Evolutionary conservation across 192 early-diverging fungal genomes (phyloP).

Genomic region (Linnemannia schmuckeri): DNA sequence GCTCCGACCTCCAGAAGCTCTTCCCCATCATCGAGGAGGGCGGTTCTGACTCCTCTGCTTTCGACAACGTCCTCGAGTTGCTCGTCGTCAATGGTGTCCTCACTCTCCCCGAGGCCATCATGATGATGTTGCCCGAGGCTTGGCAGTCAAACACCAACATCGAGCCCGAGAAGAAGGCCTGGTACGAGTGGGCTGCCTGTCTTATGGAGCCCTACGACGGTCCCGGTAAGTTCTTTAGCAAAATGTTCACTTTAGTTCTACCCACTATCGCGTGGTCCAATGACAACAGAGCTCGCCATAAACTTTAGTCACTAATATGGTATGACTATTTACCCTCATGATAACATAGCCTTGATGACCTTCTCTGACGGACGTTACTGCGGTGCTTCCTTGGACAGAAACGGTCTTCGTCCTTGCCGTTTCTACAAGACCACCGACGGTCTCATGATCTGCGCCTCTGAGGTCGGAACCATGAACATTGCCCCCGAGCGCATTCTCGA

Average conservation of each 20-base stretch:
- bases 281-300: conserved; percentile 3
- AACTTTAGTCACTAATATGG: not conserved
- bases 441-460: conserved; percentile 97
- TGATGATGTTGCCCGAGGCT: conserved; percentile 99
- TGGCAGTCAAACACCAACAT: conserved; percentile 93
- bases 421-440: conserved; percentile 94
- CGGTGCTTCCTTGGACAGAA: conserved; percentile 98
- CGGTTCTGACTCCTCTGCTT: conserved; percentile 96
- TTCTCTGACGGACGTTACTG: conserved; percentile 98
- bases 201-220: conserved; percentile 99
- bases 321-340: not conserved
- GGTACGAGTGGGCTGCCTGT: conserved; percentile 98
- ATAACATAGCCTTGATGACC: conserved; percentile 83
- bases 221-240: conserved; percentile 64
- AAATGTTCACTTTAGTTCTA: not conserved
- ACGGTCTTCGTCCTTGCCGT: conserved; percentile 97
- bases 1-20: conserved; percentile 78
- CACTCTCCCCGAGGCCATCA: conserved; percentile 94
- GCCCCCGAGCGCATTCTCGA: conserved; percentile 82
- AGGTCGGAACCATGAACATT: conserved; percentile 92
- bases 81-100: conserved; percentile 92
- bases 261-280: not conserved
- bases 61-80: conserved; percentile 97
- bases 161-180: conserved; percentile 89
- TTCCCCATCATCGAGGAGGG: conserved; percentile 97